phyloP scores from a whole-genome alignment of 495 filamentous ascomycete species.

The Neurospora sp. region DNA sequence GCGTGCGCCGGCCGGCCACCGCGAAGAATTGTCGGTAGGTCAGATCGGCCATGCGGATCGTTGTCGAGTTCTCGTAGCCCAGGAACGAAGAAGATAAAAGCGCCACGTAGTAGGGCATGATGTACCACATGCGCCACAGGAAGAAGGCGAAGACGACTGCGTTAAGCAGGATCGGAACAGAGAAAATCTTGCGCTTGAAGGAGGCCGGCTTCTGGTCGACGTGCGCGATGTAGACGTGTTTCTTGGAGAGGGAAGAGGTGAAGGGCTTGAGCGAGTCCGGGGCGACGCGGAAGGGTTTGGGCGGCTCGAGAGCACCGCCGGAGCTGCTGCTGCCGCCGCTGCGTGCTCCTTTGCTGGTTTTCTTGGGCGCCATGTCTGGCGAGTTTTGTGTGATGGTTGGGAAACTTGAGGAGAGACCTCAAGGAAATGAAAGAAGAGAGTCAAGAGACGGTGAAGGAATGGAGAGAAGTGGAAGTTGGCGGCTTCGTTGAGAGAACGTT shows the following conservation, averaged over 20 bases:
- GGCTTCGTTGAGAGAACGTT: background rate
- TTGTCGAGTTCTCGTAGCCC: constrained; percentile 49
- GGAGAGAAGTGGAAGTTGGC: background rate
- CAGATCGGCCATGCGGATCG: constrained; percentile 43
- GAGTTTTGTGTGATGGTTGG: background rate
- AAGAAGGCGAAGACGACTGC: constrained; percentile 47
- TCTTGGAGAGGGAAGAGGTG: constrained; percentile 46
- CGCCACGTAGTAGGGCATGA: constrained; percentile 54
- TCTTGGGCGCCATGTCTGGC: constrained; percentile 16
- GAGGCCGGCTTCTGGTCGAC: constrained; percentile 53
- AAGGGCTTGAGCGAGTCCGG: constrained; percentile 51
- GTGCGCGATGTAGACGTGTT: constrained; percentile 69
- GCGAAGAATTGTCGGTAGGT: constrained; percentile 38
- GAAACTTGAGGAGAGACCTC: background rate
- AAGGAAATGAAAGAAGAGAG: background rate
- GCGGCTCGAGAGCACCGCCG: constrained; percentile 29
- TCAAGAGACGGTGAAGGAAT: background rate
- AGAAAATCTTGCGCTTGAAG: constrained; percentile 69
- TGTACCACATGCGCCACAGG: constrained; percentile 48
- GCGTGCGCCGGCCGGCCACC: constrained; percentile 43
- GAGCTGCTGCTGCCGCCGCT: background rate
- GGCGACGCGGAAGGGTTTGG: constrained; percentile 50
- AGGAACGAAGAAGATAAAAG: constrained; percentile 46
- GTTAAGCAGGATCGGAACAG: constrained; percentile 63
- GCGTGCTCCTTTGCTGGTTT: constrained; percentile 5